Base-by-base conservation (phyloP, 495 filamentous ascomycete species). In the Hypoxylon rickii region DNA sequence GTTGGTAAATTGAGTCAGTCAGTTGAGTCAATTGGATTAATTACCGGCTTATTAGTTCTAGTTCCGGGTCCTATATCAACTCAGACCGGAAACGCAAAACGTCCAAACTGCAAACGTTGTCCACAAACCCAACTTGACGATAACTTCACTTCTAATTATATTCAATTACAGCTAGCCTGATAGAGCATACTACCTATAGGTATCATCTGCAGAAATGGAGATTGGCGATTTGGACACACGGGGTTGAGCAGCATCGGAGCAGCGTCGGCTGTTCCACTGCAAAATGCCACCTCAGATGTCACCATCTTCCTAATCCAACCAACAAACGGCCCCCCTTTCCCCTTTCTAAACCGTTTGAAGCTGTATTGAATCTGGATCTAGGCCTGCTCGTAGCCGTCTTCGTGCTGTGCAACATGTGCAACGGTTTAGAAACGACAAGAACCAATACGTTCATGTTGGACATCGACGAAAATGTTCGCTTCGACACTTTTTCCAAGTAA, bases 1-100 rank as follows among this genome's bases (percentile, higher is more conserved):
- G 24, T 52, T 56, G 58, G 58, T 62, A 56, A 62, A 62, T 62
- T n/a, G n/a, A n/a, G n/a, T n/a, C n/a, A n/a, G n/a, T n/a, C n/a
- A n/a, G n/a, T n/a, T n/a, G n/a, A n/a, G n/a, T n/a, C n/a, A n/a
- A n/a, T n/a, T n/a, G n/a, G n/a, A n/a, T n/a, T n/a, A n/a, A n/a
- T n/a, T n/a, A n/a, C n/a, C n/a, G n/a, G n/a, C n/a, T n/a, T n/a
- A n/a, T n/a, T n/a, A n/a, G n/a, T n/a, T n/a, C n/a, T n/a, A n/a
- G n/a, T n/a, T n/a, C n/a, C n/a, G n/a, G n/a, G n/a, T n/a, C n/a
- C n/a, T n/a, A n/a, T n/a, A 29, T 29, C 24, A 22, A 21, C 18
- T 38, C 43, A 17, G 43, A 53, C 21, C 44, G 44, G n/a, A n/a
- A n/a, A n/a, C n/a, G n/a, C n/a, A n/a, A n/a, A n/a, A n/a, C n/a